A percentile compares a stretch with the other conserved stretches of the same genome.
Evolutionary conservation across 805 yeast genomes (phyloP).

Genomic region (Sungouiella thailandica): DNA sequence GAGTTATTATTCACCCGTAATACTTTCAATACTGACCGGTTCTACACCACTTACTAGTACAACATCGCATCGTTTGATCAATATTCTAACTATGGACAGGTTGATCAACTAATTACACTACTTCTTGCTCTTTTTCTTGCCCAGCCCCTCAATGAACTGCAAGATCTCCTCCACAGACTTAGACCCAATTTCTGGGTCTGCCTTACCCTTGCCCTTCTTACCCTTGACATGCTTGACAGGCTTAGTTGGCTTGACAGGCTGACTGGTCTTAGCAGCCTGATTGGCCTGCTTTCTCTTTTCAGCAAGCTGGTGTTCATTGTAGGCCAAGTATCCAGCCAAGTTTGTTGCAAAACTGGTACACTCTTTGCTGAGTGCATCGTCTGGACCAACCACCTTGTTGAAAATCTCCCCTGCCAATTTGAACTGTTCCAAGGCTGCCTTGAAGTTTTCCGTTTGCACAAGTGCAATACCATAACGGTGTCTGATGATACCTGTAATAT

Average conservation of each 20-base stretch:
- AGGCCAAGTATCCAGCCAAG: slow-evolving; percentile 45
- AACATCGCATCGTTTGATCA: no score
- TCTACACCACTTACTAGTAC: no score
- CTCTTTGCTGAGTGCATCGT: slow-evolving; percentile 63
- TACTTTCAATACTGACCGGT: no score
- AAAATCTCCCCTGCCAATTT: slow-evolving; percentile 54
- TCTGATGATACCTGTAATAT: slow-evolving; percentile 58
- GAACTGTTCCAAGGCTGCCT: slow-evolving; percentile 53
- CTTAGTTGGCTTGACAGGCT: slow-evolving; percentile 17
- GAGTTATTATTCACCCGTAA: no score
- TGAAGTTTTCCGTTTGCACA: slow-evolving; percentile 46
- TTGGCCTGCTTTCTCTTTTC: slow-evolving; percentile 23
- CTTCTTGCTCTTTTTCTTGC: slow-evolving; percentile 17
- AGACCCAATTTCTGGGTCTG: slow-evolving; percentile 52
- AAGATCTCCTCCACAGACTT: slow-evolving; percentile 71
- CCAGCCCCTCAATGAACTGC: slow-evolving; percentile 61
- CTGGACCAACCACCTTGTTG: slow-evolving; percentile 56
- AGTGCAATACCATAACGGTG: slow-evolving; percentile 57
- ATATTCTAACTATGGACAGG: neutral
- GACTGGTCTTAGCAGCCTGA: slow-evolving; percentile 10
- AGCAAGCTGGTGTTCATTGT: slow-evolving; percentile 36
- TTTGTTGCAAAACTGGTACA: slow-evolving; percentile 60
- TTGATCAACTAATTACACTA: neutral
- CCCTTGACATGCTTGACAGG: slow-evolving; percentile 7
- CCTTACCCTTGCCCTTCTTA: slow-evolving; percentile 14